These are phyloP conservation scores for Vitis rupestris DNA, from an alignment of 164 flowering plant genomes.

Conservation along the genomic window DNA sequence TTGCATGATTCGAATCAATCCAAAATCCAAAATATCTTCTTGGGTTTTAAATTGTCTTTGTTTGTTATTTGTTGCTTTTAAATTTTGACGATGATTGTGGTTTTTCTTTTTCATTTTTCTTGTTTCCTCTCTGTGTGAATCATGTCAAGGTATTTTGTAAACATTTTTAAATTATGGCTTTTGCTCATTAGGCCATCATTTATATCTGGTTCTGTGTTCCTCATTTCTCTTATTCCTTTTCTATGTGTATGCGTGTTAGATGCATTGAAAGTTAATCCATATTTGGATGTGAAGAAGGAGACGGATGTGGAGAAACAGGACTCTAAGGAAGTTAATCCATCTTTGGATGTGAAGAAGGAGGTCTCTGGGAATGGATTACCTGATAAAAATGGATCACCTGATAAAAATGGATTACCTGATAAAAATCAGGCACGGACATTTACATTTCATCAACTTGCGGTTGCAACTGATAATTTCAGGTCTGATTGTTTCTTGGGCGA, in stretches of 20 bases:
- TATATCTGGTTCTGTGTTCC: background rate
- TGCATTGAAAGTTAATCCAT: constrained; percentile 15
- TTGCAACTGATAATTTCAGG: constrained; percentile 71
- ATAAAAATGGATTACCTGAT: constrained; percentile 33
- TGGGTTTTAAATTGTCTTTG: constrained; percentile 5
- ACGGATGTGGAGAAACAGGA: no score
- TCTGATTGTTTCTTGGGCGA: constrained; percentile 68
- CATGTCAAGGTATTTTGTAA: background rate
- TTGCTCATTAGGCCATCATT: background rate
- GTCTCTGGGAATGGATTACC: constrained; percentile 17
- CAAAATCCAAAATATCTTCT: constrained; percentile 6
- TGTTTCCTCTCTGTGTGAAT: background rate
- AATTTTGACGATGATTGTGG: constrained; percentile 2
- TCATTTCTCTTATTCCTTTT: background rate
- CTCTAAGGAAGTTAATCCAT: constrained; percentile 12
- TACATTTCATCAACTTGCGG: constrained; percentile 61
- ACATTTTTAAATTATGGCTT: background rate
- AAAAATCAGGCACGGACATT: constrained; percentile 55
- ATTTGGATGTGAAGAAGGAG: constrained; percentile 20
- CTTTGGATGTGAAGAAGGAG: background rate
- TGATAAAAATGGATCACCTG: constrained; percentile 13
- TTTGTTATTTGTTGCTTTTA: constrained; percentile 7
- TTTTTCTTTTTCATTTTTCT: background rate
- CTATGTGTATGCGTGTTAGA: constrained; percentile 12
- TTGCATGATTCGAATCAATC: constrained; percentile 3